Percentiles rank a stretch among this genome's conserved stretches.
phyloP scores from a whole-genome alignment of 306 rosid genomes.

The Malus sylvestris region DNA sequence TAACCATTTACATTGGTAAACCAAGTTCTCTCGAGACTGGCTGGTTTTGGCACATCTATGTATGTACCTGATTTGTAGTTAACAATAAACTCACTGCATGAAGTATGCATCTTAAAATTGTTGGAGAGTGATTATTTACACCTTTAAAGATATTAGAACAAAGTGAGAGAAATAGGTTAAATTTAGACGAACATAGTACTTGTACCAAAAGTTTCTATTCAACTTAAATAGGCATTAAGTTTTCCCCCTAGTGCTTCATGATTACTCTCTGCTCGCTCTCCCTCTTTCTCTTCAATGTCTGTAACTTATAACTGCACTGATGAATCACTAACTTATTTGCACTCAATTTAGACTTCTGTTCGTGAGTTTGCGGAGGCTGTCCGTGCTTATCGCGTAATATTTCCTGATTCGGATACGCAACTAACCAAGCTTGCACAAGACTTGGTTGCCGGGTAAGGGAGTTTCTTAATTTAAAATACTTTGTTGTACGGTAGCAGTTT shows the following conservation, averaged over 20 bases:
- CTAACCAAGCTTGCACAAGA: constrained; percentile 51
- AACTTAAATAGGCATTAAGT: neutral
- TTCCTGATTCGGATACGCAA: constrained; percentile 73
- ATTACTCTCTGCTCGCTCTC: constrained; percentile 3
- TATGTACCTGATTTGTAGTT: too few species aligned
- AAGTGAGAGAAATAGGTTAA: neutral
- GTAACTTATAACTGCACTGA: neutral
- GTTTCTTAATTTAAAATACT: constrained; percentile 8
- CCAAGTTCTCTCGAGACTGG: neutral
- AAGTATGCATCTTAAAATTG: neutral
- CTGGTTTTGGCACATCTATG: neutral
- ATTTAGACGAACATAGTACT: neutral
- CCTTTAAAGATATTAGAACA: neutral
- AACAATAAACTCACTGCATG: too few species aligned
- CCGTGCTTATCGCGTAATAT: constrained; percentile 62
- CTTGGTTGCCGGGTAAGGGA: constrained; percentile 53
- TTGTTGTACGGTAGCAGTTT: constrained; percentile 2
- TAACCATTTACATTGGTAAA: neutral
- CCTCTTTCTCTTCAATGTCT: neutral
- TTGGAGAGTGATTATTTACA: neutral
- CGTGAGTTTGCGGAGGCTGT: constrained; percentile 68
- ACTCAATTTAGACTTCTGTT: constrained; percentile 50
- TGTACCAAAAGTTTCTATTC: neutral
- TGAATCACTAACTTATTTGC: neutral
- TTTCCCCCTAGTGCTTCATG: constrained; percentile 3